phyloP scores from a whole-genome alignment of 306 rosid genomes.

The Hippophae tibetana region DNA sequence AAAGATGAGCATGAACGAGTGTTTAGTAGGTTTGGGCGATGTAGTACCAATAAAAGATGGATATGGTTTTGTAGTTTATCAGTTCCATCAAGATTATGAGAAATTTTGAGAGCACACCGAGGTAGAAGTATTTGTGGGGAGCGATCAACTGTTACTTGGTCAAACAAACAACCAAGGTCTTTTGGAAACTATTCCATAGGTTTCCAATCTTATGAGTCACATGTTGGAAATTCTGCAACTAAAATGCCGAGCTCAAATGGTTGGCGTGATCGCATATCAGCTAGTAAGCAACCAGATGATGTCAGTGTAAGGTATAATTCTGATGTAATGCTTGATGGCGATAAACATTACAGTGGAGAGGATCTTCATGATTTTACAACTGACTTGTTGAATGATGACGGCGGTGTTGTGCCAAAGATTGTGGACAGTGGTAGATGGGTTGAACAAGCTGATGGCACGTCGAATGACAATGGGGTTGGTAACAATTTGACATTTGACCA shows the following conservation, averaged over 20 bases:
- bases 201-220: constrained; percentile 19
- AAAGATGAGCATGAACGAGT: constrained; percentile 42
- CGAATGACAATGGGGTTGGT: no score
- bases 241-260: constrained; percentile 20
- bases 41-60: constrained; percentile 47
- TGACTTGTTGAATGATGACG: no score
- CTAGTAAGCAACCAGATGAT: constrained; percentile 3
- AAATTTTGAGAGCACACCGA: constrained; percentile 43
- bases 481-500: no score
- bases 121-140: constrained; percentile 53
- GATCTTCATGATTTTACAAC: constrained; percentile 3
- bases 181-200: constrained; percentile 28
- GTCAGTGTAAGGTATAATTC: constrained; percentile 28
- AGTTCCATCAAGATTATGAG: constrained; percentile 36
- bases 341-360: constrained; percentile 24
- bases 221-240: constrained; percentile 19
- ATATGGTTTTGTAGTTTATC: constrained; percentile 54
- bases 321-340: constrained; percentile 22
- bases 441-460: no score
- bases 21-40: constrained; percentile 45
- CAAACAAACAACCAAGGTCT: constrained; percentile 42
- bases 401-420: no score
- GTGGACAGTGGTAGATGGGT: no score
- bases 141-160: constrained; percentile 41
- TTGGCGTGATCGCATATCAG: constrained; percentile 23